phyloP scores from a whole-genome alignment of 139 green algal species.

The Trebouxia sp. region DNA sequence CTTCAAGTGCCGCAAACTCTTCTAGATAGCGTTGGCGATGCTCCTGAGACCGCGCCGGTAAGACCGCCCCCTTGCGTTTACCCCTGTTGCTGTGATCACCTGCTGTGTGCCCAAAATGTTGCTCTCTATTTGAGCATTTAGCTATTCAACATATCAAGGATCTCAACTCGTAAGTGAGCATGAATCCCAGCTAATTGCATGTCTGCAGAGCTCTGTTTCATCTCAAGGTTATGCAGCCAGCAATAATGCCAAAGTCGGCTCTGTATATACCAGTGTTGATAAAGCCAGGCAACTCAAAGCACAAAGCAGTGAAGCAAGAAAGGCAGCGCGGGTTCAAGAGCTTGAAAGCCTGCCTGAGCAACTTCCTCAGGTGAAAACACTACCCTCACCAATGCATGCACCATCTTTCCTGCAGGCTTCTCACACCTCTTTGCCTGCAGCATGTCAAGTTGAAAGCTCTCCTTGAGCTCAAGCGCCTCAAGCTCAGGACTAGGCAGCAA shows the following conservation, averaged over 20 bases:
- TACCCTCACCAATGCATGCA: too few species aligned
- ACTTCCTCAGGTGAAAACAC: not conserved
- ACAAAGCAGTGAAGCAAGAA: not conserved
- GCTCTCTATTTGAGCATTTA: too few species aligned
- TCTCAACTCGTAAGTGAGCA: too few species aligned
- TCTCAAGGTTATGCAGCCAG: too few species aligned
- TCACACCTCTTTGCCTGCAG: too few species aligned
- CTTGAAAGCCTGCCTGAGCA: not conserved
- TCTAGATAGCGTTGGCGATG: not conserved
- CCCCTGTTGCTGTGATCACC: too few species aligned
- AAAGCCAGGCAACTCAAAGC: not conserved
- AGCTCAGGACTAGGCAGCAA: slow-evolving; percentile 26
- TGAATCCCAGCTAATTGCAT: too few species aligned
- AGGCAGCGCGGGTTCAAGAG: not conserved
- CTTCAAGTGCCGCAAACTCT: not conserved
- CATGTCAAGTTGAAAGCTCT: slow-evolving; percentile 19
- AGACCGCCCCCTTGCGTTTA: too few species aligned
- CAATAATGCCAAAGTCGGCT: not conserved
- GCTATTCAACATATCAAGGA: too few species aligned
- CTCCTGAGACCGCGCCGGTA: not conserved
- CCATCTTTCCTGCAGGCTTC: too few species aligned
- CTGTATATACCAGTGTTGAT: not conserved
- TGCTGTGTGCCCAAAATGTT: too few species aligned
- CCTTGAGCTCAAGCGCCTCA: slow-evolving; percentile 23
- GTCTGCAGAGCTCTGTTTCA: too few species aligned